Evolutionary conservation across 805 yeast species (phyloP), one percentile per base, ranked within the genome.

Genomic region (Starmerella lactis-condensi): DNA sequence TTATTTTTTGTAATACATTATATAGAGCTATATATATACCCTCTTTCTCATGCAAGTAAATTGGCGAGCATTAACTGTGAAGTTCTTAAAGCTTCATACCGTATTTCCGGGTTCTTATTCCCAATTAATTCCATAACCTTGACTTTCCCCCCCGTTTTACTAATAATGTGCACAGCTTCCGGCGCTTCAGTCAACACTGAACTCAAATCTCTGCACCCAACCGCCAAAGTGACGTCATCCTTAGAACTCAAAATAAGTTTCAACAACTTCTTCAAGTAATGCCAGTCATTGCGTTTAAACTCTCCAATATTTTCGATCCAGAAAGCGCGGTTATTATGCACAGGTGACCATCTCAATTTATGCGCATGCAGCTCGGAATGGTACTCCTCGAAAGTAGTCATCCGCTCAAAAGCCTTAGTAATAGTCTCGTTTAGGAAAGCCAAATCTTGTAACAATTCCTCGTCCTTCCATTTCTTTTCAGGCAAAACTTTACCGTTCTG

Each of bases 321-420:
- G 54, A 89, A 89, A 32, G 78, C 81, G 31, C 68, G 70, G 30
- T 79, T 76, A 46, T 71, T 69, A 57, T 89, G 98, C 15, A 93
- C 82, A 32, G 98, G 96, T 3, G 92, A 74, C 75, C 93, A 79
- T 40, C 69, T 67, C 47, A 89, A 66, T 36, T 67, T 64, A 37
- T 77, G 76, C 35, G 83, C 70, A 38, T 71, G 73, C 39, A 89
- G 64, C 56, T 89, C 96, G 29, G 79, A 70, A 45, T 67, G 61
- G 52, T 85, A 89, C 52, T 83, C 94, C 48, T 89, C 96, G 52
- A 85, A 78, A 1, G 93, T 81, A 4, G 95, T 75, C 60, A 89
- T 67, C 42, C 68, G 70, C 29, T 72, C 67, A 38, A 75, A 82
- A 29, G 79, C 74, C 18, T 70, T 75, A 39, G 69, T 70, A 41